Conservation (phyloP, 805 yeast genomes). For the Yamadazyma kitorensis region DNA sequence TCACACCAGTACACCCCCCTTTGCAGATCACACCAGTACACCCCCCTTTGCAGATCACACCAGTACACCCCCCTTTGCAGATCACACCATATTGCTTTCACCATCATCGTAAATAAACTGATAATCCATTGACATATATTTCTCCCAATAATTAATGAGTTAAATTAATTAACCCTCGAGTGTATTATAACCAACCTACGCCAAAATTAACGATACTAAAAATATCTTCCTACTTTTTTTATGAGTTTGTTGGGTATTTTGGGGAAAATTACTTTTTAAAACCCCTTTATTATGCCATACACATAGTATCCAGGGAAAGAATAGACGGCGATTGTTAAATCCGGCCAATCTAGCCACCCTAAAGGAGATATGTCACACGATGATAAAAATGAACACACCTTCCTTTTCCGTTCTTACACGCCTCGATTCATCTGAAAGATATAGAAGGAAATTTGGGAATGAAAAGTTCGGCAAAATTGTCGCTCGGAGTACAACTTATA, state of each 20-base stretch:
- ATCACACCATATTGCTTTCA: constrained; percentile 5
- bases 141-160: constrained; percentile 3
- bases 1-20: no score
- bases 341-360: constrained; percentile 1
- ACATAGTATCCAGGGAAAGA: constrained; percentile 1
- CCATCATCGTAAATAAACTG: constrained; percentile 8
- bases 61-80: no score
- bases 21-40: no score
- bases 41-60: no score
- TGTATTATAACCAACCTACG: neutral
- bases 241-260: neutral
- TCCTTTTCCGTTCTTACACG: neutral
- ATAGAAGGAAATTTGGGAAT: no score
- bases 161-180: constrained; percentile 3
- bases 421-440: constrained; percentile 3
- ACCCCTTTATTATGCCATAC: neutral
- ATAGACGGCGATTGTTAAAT: constrained; percentile 1
- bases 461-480: no score
- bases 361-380: constrained; percentile 4
- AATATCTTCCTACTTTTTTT: constrained; percentile 4
- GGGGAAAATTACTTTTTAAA: neutral
- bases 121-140: constrained; percentile 3
- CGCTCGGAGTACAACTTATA: no score
- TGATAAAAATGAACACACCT: constrained; percentile 1
- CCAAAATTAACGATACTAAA: constrained; percentile 3